These are phyloP conservation scores for Penicillium flavigenum DNA, from an alignment of 495 filamentous ascomycete genomes.

Conservation along the genomic window DNA sequence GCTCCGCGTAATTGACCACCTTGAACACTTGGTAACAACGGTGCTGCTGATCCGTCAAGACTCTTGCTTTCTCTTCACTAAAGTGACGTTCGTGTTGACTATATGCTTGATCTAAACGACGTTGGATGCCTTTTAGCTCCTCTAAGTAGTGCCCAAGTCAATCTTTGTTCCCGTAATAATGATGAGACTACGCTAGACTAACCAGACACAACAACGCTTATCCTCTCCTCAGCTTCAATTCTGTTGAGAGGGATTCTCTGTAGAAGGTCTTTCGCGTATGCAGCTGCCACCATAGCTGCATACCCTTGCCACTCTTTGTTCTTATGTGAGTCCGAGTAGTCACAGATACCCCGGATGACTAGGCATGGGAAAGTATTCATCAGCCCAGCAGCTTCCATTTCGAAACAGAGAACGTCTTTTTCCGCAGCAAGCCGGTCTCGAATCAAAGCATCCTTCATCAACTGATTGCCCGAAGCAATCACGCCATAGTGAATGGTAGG, in stretches of 20 bases:
- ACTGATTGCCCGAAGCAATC: constrained; percentile 30
- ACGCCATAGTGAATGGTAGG: constrained; percentile 29
- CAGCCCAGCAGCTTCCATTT: constrained; percentile 45
- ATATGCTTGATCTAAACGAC: background rate
- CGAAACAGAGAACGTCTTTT: constrained; percentile 37
- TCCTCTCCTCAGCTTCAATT: constrained; percentile 17
- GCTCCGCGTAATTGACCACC: no score
- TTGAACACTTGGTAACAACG: no score
- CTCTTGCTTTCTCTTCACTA: no score
- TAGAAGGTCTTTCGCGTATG: constrained; percentile 32
- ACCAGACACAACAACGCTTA: no score
- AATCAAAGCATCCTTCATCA: constrained; percentile 28
- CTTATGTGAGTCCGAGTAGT: constrained; percentile 40
- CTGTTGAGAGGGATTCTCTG: background rate
- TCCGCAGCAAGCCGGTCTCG: constrained; percentile 31
- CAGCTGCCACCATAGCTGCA: constrained; percentile 29
- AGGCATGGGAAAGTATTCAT: constrained; percentile 39
- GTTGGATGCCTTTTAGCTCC: no score
- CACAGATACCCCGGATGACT: constrained; percentile 37
- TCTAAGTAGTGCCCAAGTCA: constrained; percentile 12
- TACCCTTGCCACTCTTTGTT: constrained; percentile 38
- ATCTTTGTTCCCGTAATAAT: constrained; percentile 17
- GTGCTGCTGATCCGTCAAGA: no score
- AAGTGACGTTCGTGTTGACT: no score
- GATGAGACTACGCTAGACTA: no score